Evolutionary conservation across 257 asterid species (phyloP).

Genomic region (Lycium barbarum): DNA sequence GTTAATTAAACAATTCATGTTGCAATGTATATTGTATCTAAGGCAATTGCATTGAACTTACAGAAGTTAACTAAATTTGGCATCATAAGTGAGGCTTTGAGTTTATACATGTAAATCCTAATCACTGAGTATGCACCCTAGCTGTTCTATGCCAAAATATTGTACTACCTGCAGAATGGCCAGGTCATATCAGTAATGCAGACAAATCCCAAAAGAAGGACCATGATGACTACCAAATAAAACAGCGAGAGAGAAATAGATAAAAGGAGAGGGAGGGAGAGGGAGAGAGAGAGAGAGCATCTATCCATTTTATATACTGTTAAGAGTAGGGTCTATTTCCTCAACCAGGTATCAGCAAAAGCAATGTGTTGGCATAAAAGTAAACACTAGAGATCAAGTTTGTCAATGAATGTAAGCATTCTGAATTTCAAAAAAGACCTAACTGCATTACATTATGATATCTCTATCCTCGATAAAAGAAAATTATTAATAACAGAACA

Average conservation of each 20-base stretch:
- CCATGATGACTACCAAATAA: not conserved
- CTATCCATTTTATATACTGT: not conserved
- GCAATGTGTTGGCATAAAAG: not conserved
- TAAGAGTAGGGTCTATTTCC: not conserved
- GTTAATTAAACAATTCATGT: not conserved
- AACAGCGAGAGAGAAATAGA: not conserved
- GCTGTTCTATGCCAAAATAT: not conserved
- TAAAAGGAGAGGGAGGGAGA: not conserved
- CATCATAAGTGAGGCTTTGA: not conserved
- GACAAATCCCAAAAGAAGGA: too few relatives aligned
- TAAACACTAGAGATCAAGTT: not conserved
- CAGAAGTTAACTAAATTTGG: not conserved
- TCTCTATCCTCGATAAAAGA: not conserved
- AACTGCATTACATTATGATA: not conserved
- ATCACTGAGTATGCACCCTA: not conserved
- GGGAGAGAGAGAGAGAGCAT: not conserved
- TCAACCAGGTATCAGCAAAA: not conserved
- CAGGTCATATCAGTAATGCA: not conserved
- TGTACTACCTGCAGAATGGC: not conserved
- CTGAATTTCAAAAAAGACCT: not conserved
- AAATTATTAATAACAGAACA: constrained; percentile 11
- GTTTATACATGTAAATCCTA: not conserved
- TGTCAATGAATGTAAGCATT: not conserved
- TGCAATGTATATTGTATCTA: not conserved
- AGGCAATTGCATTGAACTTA: not conserved